These are phyloP conservation scores for Ceratobasidium sp. DNA, from an alignment of 1,284 basidiomycete genomes.

Conservation along the genomic window DNA sequence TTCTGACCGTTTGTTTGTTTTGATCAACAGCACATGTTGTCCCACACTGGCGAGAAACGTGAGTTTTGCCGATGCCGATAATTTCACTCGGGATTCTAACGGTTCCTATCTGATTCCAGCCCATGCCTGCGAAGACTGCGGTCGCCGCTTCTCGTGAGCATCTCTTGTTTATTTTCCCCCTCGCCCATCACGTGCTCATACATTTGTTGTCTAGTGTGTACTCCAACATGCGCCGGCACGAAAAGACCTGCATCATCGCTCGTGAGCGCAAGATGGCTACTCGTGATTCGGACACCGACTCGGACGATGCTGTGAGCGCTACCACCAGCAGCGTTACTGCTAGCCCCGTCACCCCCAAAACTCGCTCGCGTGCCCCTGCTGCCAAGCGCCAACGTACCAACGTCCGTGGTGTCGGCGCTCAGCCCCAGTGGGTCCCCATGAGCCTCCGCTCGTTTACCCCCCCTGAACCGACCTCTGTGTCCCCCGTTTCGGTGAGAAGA, in stretches of 20 bases:
- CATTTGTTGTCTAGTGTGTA: conserved; percentile 4
- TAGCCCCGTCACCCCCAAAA: conserved; percentile 25
- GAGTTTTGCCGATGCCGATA: conserved; percentile 10
- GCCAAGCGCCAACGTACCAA: conserved; percentile 31
- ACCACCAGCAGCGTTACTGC: conserved; percentile 19
- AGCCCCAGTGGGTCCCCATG: conserved; percentile 29
- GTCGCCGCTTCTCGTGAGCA: conserved; percentile 36
- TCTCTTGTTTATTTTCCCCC: neutral
- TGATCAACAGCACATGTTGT: conserved; percentile 30
- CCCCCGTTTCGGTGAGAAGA: conserved; percentile 35
- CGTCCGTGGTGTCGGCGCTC: conserved; percentile 8
- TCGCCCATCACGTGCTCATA: conserved; percentile 7
- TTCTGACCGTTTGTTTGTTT: conserved; percentile 6
- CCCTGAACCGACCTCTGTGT: neutral
- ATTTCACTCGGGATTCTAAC: conserved; percentile 10
- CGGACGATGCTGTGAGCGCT: conserved; percentile 25
- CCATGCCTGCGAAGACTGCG: conserved; percentile 32
- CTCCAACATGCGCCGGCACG: conserved; percentile 34
- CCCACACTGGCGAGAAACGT: conserved; percentile 33
- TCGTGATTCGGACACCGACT: conserved; percentile 32
- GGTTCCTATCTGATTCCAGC: conserved; percentile 19
- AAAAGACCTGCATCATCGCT: conserved; percentile 33
- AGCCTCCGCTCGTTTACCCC: conserved; percentile 29
- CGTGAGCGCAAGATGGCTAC: conserved; percentile 30
- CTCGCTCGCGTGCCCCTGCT: conserved; percentile 24